phyloP scores from a whole-genome alignment of 1,284 basidiomycete genomes.

The Malassezia nana region DNA sequence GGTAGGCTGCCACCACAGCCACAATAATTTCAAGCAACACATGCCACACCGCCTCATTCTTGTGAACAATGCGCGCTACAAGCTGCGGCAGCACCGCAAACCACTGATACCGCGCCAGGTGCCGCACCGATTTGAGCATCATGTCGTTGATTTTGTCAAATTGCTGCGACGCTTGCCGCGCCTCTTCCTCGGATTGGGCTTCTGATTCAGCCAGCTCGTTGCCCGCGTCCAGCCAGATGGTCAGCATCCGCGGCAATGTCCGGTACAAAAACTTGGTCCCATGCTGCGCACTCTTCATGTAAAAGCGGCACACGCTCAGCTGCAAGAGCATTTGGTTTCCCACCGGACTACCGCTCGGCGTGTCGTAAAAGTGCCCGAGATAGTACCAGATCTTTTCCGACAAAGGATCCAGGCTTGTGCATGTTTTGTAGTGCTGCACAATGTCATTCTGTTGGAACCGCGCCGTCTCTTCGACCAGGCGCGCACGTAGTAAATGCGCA shows the following conservation, averaged over 20 bases:
- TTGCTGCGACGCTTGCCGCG: slow-evolving; percentile 22
- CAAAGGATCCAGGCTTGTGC: slow-evolving; percentile 52
- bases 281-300: slow-evolving; percentile 62
- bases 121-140: slow-evolving; percentile 57
- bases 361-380: slow-evolving; percentile 30
- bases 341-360: slow-evolving; percentile 51
- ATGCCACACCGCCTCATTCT: slow-evolving; percentile 60
- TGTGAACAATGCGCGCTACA: slow-evolving; percentile 81
- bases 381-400: slow-evolving; percentile 52
- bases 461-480: slow-evolving; percentile 86
- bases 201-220: slow-evolving; percentile 51
- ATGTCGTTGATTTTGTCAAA: slow-evolving; percentile 48
- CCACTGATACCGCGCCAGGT: slow-evolving; percentile 69
- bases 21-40: slow-evolving; percentile 64
- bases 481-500: slow-evolving; percentile 76
- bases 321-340: slow-evolving; percentile 31
- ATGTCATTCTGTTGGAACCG: slow-evolving; percentile 64
- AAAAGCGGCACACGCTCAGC: slow-evolving; percentile 59
- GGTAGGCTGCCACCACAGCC: slow-evolving; percentile 67
- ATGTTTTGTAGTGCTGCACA: slow-evolving; percentile 40
- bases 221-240: slow-evolving; percentile 89
- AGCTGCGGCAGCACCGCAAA: slow-evolving; percentile 93
- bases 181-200: slow-evolving; percentile 17
- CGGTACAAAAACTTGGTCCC: slow-evolving; percentile 97
- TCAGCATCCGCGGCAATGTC: slow-evolving; percentile 83